phyloP scores from a whole-genome alignment of 129 eudicot species.

The Gnaphalium uliginosum region DNA sequence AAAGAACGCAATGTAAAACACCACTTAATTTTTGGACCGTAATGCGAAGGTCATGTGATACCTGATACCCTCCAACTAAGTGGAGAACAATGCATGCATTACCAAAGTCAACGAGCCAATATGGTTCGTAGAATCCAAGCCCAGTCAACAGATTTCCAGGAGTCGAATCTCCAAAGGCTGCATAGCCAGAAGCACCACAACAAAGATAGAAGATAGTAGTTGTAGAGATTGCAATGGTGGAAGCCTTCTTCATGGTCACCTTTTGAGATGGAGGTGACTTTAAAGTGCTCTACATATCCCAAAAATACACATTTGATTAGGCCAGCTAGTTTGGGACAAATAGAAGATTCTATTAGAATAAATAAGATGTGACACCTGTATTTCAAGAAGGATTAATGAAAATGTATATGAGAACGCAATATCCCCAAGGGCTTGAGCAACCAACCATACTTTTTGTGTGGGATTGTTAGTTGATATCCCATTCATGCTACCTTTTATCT shows the following conservation, averaged over 20 bases:
- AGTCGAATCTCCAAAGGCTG: constrained; percentile 75
- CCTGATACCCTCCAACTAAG: constrained; percentile 89
- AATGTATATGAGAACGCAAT: constrained; percentile 68
- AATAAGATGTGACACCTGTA: constrained; percentile 48
- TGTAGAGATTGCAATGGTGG: constrained; percentile 42
- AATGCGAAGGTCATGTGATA: constrained; percentile 13
- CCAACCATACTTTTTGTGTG: constrained; percentile 69
- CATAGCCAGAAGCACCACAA: constrained; percentile 82
- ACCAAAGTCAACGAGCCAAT: constrained; percentile 80
- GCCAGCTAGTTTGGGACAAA: background rate
- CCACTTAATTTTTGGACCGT: too few species aligned
- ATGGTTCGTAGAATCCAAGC: constrained; percentile 84
- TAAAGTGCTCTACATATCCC: constrained; percentile 58
- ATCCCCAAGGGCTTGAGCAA: constrained; percentile 80
- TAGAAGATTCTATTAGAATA: background rate
- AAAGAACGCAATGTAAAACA: too few species aligned
- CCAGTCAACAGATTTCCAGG: constrained; percentile 93
- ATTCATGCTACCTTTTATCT: constrained; percentile 60
- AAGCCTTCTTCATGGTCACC: constrained; percentile 71
- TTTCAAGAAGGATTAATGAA: constrained; percentile 63
- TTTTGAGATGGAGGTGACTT: constrained; percentile 71
- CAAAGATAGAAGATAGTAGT: constrained; percentile 68
- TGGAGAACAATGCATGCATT: constrained; percentile 76
- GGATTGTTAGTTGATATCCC: constrained; percentile 60
- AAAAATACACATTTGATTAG: background rate